Evolutionary conservation across 345 rosid species (phyloP).

Genomic region (Salix purpurea): DNA sequence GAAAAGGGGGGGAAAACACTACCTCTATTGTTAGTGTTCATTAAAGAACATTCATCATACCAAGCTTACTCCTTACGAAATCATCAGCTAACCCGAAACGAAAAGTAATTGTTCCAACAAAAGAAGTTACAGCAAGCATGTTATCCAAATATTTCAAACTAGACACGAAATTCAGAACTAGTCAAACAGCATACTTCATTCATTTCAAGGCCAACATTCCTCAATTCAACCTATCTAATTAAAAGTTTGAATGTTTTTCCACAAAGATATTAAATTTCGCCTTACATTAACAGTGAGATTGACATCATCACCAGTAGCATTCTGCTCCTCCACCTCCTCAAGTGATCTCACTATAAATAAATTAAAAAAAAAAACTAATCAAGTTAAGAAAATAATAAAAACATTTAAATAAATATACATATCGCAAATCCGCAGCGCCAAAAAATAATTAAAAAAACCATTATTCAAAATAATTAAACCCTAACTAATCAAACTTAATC

Average conservation of each 20-base stretch:
- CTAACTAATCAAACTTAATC: conserved; percentile 12
- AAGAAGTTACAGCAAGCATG: background rate
- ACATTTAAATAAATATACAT: background rate
- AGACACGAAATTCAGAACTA: background rate
- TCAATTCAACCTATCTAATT: background rate
- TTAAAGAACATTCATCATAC: no score
- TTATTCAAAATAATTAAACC: background rate
- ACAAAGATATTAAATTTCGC: conserved; percentile 3
- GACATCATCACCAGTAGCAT: conserved; percentile 12
- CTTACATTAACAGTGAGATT: conserved; percentile 35
- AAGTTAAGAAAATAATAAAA: background rate
- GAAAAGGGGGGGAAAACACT: no score
- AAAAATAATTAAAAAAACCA: background rate
- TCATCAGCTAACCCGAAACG: no score
- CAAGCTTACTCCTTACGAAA: no score
- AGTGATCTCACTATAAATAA: conserved; percentile 23
- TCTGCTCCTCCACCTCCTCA: conserved; percentile 28
- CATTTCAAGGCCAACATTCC: background rate
- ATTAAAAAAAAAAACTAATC: conserved; percentile 3
- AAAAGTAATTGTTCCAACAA: background rate
- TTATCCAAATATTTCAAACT: background rate
- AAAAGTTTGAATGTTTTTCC: background rate
- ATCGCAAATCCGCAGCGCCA: background rate
- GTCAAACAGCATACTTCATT: background rate
- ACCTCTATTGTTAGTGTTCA: no score